Conservation (phyloP, 2,329 filamentous ascomycete species). For the Plectosphaerella plurivora region DNA sequence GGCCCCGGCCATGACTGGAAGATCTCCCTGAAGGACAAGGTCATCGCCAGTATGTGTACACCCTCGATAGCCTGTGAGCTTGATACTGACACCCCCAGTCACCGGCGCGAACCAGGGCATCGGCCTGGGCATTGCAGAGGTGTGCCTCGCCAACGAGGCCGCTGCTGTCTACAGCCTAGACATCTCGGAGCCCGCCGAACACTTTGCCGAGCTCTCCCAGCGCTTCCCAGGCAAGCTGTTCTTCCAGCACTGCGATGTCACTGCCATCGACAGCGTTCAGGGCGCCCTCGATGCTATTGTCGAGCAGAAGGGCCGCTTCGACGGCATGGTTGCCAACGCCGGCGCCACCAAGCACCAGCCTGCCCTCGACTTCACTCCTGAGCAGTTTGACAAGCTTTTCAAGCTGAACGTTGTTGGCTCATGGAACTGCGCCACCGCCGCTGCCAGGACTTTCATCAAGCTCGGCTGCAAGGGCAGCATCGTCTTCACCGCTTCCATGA, state of each 20-base stretch:
- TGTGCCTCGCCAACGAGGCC: slow-evolving; percentile 39
- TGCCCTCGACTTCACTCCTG: slow-evolving; percentile 31
- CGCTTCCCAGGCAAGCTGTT: slow-evolving; percentile 35
- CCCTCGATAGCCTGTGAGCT: neutral
- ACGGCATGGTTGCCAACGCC: slow-evolving; percentile 22
- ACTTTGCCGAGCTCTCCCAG: slow-evolving; percentile 24
- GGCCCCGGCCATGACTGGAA: slow-evolving; percentile 28
- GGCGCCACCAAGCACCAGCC: slow-evolving; percentile 6
- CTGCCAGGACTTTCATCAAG: slow-evolving; percentile 34
- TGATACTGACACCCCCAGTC: slow-evolving; percentile 24
- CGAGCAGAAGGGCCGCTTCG: slow-evolving; percentile 28
- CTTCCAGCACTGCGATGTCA: slow-evolving; percentile 42
- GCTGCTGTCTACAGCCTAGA: slow-evolving; percentile 34
- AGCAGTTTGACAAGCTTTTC: slow-evolving; percentile 7
- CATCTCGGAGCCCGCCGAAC: slow-evolving; percentile 28
- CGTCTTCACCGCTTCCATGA: slow-evolving; percentile 44
- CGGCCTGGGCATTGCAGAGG: slow-evolving; percentile 39
- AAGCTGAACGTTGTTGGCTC: slow-evolving; percentile 42
- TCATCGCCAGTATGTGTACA: slow-evolving; percentile 22
- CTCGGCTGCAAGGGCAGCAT: slow-evolving; percentile 27
- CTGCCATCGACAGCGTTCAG: slow-evolving; percentile 31
- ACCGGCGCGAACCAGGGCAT: slow-evolving; percentile 40
- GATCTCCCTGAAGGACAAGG: slow-evolving; percentile 28
- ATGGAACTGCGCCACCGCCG: slow-evolving; percentile 39
- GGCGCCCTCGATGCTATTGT: slow-evolving; percentile 35